Base-by-base conservation (phyloP, 345 rosid species). In the Eucalyptus grandis region DNA sequence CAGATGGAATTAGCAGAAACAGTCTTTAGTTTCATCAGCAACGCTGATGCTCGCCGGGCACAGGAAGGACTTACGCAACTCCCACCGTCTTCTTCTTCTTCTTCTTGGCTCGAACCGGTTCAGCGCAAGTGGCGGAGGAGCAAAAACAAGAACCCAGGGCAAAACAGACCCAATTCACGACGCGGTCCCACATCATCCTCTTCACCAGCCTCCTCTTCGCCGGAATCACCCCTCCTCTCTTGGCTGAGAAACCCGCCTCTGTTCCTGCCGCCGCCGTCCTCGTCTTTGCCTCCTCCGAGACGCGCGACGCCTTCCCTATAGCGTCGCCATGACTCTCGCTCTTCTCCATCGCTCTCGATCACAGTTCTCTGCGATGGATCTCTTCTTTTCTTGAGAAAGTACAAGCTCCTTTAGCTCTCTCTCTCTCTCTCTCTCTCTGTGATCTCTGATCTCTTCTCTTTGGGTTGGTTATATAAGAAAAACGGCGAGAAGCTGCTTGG, bases 191-290 rank as follows among this genome's bases (percentile, higher is more conserved):
- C 90, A 82, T 88, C 94, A 89, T 93, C 34, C 92, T 90, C 93
- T 94, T 93, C 89, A 95, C 95, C 81, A 90, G 82, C 87, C 89
- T 92, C 89, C 91, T 93, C 91, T 90, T 88, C 88, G 86, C 81
- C 3, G 94, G 94, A 47, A 93, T 9, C 88, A 92, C 93, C 85
- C 92, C 92, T 34, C 94, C 95, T 65, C 91, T 89, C 86, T 87
- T 89, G 21, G 49, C 69, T 72, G 26, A 19, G 81, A 34, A 19
- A 69, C 8, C 13, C 44, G 44, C 81, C 81, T 9, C 26, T 17
- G 44, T 69, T 69, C 81, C 81, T 5, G 19, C 81, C 43, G 81
- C 81, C 43, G 43, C 43, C 43, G 43, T 34, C 37, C 21, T 72
- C 82, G 12, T 19, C 44, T 34, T 37, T 19, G 44, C 44, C 44